Evolutionary conservation across 1,284 basidiomycete species (phyloP).

Genomic region (Cryptococcus sp.): DNA sequence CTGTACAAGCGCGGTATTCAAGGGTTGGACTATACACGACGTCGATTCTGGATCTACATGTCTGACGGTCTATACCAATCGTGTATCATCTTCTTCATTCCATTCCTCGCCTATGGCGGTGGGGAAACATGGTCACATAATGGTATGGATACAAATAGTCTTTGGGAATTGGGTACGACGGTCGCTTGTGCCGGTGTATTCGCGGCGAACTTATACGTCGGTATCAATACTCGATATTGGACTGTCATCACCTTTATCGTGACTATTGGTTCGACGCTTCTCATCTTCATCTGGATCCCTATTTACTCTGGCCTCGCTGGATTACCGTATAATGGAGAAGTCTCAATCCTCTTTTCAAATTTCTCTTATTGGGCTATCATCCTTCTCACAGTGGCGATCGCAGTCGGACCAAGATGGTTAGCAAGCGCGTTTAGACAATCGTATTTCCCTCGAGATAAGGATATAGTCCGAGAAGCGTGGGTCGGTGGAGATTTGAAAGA

Average conservation of each 20-base stretch:
- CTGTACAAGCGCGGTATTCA: slow-evolving; percentile 89
- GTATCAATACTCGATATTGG: slow-evolving; percentile 85
- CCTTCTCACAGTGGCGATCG: slow-evolving; percentile 61
- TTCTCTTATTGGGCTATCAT: slow-evolving; percentile 78
- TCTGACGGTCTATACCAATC: slow-evolving; percentile 91
- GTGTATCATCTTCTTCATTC: slow-evolving; percentile 82
- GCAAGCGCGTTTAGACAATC: slow-evolving; percentile 21
- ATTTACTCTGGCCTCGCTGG: slow-evolving; percentile 73
- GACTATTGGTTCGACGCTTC: slow-evolving; percentile 69
- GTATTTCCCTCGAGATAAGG: slow-evolving; percentile 49
- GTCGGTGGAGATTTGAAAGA: slow-evolving; percentile 78
- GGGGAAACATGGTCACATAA: slow-evolving; percentile 61
- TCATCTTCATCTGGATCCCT: slow-evolving; percentile 78
- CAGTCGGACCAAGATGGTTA: slow-evolving; percentile 57
- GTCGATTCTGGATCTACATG: slow-evolving; percentile 94
- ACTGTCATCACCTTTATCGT: slow-evolving; percentile 78
- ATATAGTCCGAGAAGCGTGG: slow-evolving; percentile 85
- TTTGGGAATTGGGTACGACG: slow-evolving; percentile 89
- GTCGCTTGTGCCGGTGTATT: slow-evolving; percentile 81
- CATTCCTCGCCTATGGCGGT: slow-evolving; percentile 70
- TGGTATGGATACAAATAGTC: slow-evolving; percentile 68
- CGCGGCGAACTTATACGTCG: slow-evolving; percentile 80
- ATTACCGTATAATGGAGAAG: slow-evolving; percentile 67
- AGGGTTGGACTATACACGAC: slow-evolving; percentile 85
- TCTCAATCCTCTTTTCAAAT: slow-evolving; percentile 67